Evolutionary conservation across 805 yeast species (phyloP), one percentile per base, ranked within the genome.

Genomic region (Metschnikowia lachancei): DNA sequence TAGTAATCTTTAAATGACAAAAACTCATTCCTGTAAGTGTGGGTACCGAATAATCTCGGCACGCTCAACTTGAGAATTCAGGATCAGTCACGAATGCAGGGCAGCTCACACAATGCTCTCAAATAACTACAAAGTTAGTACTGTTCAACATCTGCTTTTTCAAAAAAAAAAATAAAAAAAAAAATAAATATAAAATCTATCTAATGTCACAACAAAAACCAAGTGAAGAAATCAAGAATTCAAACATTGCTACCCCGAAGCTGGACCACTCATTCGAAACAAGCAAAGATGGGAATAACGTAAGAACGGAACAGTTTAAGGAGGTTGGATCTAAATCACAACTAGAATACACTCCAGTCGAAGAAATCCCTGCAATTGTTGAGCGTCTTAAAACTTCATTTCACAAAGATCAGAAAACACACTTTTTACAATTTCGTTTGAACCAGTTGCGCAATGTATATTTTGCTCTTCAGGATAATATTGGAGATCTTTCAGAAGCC

Each of bases 371-470:
- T 0, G 45, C 43, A 7, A 72, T 74, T 28, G 81, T 83, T 39
- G 48, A 66, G 9, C 58, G 61, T 14, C 66, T 83, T 11, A 63
- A 63, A 4, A 53, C 60, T 5, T 65, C 75, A 2, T 84, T 67
- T 58, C 71, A 75, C 63, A 57, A 60, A 24, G 52, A 66, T 7
- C 75, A 76, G 45, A 77, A 77, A 53, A 70, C 80, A 3, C 76
- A 72, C 52, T 65, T 79, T n/a, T 52, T 83, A 41, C 78, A 74
- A 50, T 76, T 58, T 59, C 74, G 96, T 40, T 70, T 78, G 53
- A 70, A 78, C 44, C 87, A 82, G 60, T 74, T 90, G 53, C 74
- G 88, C 47, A 80, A 83, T 56, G 58, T 90, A 16, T 85, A 83
- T 67, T 82, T 74, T 55, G 82, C 79, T 1, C 46, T 90, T 14